These are phyloP conservation scores for Pythium oligandrum DNA, from an alignment of 352 stramenopile genomes.

Conservation along the genomic window DNA sequence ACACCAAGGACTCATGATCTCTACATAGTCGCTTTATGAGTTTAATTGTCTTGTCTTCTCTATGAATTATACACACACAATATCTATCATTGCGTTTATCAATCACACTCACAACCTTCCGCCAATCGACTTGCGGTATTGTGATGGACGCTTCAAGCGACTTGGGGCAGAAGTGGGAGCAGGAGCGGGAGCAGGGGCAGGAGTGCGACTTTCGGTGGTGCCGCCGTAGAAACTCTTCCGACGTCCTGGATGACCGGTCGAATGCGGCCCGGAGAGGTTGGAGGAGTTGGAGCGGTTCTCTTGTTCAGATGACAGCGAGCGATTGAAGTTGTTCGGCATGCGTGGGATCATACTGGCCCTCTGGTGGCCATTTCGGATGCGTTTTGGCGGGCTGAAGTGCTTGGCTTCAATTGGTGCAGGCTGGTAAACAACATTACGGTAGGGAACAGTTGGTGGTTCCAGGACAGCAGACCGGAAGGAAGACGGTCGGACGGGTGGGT, in stretches of 20 bases:
- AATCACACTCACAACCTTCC: constrained; percentile 9
- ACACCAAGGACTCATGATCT: constrained; percentile 20
- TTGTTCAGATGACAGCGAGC: constrained; percentile 2
- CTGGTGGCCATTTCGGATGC: constrained; percentile 10
- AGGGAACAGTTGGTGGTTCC: no score
- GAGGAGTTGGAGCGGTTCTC: constrained; percentile 16
- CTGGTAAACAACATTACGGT: no score
- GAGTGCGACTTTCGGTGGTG: no score
- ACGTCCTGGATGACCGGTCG: not conserved
- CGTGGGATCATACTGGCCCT: constrained; percentile 7
- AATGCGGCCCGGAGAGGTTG: constrained; percentile 5
- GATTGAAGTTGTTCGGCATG: not conserved
- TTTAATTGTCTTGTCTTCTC: not conserved
- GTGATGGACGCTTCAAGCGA: constrained; percentile 18
- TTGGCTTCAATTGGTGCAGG: not conserved
- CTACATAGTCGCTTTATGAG: constrained; percentile 1
- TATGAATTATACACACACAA: not conserved
- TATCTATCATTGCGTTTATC: not conserved
- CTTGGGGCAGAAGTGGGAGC: constrained; percentile 6
- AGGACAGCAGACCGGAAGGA: no score
- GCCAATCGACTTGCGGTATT: constrained; percentile 23
- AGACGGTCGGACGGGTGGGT: no score
- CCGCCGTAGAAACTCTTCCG: constrained; percentile 15
- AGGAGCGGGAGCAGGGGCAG: not conserved
- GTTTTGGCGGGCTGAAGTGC: constrained; percentile 11